Evolutionary conservation across 1,284 basidiomycete genomes (phyloP), one percentile per base, ranked within the genome.

Genomic region (Phellinidium pouzarii): DNA sequence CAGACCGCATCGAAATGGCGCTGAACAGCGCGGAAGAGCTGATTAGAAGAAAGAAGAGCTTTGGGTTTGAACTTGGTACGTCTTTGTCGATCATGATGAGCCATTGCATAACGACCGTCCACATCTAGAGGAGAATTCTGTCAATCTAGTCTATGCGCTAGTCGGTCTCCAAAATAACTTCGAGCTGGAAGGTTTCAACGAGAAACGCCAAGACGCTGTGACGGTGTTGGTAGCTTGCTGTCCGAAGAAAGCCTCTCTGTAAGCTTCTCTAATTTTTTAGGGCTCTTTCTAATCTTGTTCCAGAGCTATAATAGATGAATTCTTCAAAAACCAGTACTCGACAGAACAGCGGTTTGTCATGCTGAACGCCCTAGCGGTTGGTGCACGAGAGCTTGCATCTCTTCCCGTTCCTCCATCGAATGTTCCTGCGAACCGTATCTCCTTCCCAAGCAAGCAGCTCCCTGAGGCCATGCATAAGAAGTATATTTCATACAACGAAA

Each of bases 321-420:
- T 93, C 67, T 98, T 97, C 70, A 84, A 85, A 56, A 87, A 88
- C 47, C 90, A 94, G 60, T 97, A 95, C 66, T 93, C 93, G 0
- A 79, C 80, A 3, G 78, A 82, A 20, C 93, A 98, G 62, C 83
- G 94, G 9, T 85, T 81, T 56, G 79, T 80, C 4, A 92, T 95
- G 63, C 76, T 98, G 27, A 91, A 88, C 50, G 86, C 91, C 0
- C 71, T 99, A 1, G 91, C 89, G 0, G 68, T 92, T 45, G 91
- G 90, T 3, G 91, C 91, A 3, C 74, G 91, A 49, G 93, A 96
- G 64, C 73, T 96, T 4, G 86, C 92, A 0, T 82, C 82, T 0
- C 70, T 94, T 1, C 73, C 82, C 1, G 62, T 82, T 1, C 69
- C 80, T 52, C 60, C 72, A 17, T 67, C 73, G 6, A 60, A 61